Base-by-base conservation (phyloP, 495 filamentous ascomycete species). In the Hypoxylon rickii region DNA sequence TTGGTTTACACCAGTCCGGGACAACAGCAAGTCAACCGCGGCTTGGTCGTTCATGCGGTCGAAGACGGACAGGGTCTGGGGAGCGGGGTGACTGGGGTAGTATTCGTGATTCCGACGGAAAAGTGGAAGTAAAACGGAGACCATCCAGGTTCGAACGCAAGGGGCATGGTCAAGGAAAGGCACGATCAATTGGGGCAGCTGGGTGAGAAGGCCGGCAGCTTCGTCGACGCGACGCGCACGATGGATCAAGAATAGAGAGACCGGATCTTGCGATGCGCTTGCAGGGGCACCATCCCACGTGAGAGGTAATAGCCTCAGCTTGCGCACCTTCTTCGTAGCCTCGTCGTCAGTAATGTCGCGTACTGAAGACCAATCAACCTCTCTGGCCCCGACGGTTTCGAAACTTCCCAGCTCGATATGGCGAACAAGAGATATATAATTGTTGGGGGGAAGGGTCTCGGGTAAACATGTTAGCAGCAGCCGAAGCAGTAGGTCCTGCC, bases 381-480 rank as follows among this genome's bases (percentile, higher is more conserved):
- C 66, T 29, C 65, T 60, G 19, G 47, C 55, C 20, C 65, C 67
- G 1, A 61, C 44, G 24, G 71, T 42, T 26, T 66, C 55, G 10
- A 75, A 58, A 3, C 72, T 56, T 15, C 79, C 76, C 10, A 70
- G 68, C 6, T 73, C 75, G 55, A 92, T 69, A 22, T 81, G 73
- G 32, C 79, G 70, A 6, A 93, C 61, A 31, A 89, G 78, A 12
- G 75, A 67, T 8, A 79, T 76, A 66, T 96, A 96, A 31, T 74
- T 61, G 17, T 69, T 76, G 20, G 91, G 87, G 12, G 83, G 82
- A 8, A 83, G 73, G 41, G 81, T 88, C 67, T 94, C 92, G 29
- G 92, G 91, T 5, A 97, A 80, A 59, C 85, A 94, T 45, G 88
- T 95, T 51, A 97, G 79, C 53, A 96, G 72, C 43, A 97, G 87